A percentile compares a stretch with the other conserved stretches of the same genome.
phyloP scores from a whole-genome alignment of 306 rosid species.

The Gastrolobium bilobum region DNA sequence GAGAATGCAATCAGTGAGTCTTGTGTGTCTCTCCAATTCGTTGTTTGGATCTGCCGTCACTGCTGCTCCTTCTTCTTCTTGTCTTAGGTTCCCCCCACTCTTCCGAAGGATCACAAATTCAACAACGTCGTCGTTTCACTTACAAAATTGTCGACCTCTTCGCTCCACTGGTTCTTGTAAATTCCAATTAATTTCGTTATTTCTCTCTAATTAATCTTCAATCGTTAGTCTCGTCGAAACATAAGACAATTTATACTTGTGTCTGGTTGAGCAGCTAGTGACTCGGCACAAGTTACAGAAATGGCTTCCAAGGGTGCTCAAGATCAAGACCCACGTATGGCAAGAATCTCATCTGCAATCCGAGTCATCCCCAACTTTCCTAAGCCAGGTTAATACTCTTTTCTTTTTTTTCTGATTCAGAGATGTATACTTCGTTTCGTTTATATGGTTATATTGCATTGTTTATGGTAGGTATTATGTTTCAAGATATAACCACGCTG shows the following conservation, averaged over 20 bases:
- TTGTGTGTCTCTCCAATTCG: slow-evolving; percentile 44
- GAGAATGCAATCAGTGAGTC: slow-evolving; percentile 51
- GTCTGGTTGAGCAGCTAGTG: slow-evolving; percentile 53
- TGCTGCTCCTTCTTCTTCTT: slow-evolving; percentile 23
- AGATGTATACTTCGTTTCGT: neutral
- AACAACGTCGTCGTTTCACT: neutral
- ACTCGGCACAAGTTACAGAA: slow-evolving; percentile 44
- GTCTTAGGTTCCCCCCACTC: slow-evolving; percentile 46
- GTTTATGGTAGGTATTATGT: slow-evolving; percentile 80
- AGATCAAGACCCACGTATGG: slow-evolving; percentile 75
- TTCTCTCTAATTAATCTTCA: neutral
- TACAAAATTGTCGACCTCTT: slow-evolving; percentile 37
- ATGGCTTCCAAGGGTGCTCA: slow-evolving; percentile 71
- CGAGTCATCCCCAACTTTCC: slow-evolving; percentile 94
- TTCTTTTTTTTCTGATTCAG: slow-evolving; percentile 14
- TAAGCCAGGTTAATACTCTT: slow-evolving; percentile 73
- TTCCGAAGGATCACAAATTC: slow-evolving; percentile 22
- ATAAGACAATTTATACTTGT: neutral
- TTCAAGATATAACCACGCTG: slow-evolving; percentile 95
- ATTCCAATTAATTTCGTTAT: neutral
- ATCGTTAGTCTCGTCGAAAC: neutral
- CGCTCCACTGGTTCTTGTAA: slow-evolving; percentile 50
- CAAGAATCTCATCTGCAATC: slow-evolving; percentile 76
- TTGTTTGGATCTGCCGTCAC: slow-evolving; percentile 44
- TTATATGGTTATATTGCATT: neutral